Evolutionary conservation across 2,329 filamentous ascomycete genomes (phyloP).

Genomic region (Aspergillus niger): DNA sequence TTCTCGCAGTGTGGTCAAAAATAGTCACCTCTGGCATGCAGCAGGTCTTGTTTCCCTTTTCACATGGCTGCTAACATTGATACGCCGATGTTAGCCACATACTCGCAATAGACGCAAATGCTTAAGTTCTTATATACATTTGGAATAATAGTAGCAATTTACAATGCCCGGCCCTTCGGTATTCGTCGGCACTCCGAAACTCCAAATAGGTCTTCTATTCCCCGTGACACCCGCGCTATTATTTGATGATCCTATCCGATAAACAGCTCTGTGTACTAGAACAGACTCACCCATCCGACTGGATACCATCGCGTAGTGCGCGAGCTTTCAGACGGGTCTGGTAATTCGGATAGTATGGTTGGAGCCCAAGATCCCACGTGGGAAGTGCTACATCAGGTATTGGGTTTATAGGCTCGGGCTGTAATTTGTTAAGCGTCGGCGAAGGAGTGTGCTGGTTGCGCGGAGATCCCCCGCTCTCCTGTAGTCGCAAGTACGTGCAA

Average conservation of each 20-base stretch:
- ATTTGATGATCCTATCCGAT: too few relatives aligned
- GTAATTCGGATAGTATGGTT: slow-evolving; percentile 22
- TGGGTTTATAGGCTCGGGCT: neutral
- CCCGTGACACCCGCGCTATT: too few relatives aligned
- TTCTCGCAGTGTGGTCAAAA: neutral
- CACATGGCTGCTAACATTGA: too few relatives aligned
- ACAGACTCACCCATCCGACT: neutral
- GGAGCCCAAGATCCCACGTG: slow-evolving; percentile 24
- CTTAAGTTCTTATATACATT: neutral
- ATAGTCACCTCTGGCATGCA: too few relatives aligned
- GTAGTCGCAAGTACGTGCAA: slow-evolving; percentile 29
- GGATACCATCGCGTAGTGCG: neutral
- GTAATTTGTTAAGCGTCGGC: neutral
- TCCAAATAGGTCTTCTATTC: neutral
- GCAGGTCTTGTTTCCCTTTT: too few relatives aligned
- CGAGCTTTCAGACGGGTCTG: slow-evolving; percentile 9
- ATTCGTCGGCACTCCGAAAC: neutral
- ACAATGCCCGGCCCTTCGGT: neutral
- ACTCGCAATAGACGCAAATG: too few relatives aligned
- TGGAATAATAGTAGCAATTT: neutral
- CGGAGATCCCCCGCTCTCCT: slow-evolving; percentile 3
- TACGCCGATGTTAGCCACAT: too few relatives aligned
- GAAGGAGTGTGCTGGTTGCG: neutral
- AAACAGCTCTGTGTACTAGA: neutral
- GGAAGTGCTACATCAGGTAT: neutral